phyloP scores from a whole-genome alignment of 2,329 filamentous ascomycete species.

The Trichoderma afroharzianum region DNA sequence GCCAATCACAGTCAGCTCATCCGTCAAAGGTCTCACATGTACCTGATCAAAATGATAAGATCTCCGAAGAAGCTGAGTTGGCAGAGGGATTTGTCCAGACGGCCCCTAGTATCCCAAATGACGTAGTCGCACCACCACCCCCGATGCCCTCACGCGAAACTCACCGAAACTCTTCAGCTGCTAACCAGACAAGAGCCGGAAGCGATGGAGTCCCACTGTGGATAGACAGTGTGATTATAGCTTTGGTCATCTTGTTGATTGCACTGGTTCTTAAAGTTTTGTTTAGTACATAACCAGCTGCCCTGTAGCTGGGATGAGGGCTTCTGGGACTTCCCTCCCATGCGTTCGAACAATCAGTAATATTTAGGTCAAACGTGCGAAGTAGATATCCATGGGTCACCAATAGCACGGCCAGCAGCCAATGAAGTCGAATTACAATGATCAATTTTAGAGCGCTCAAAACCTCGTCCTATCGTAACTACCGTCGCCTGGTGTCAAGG shows the following conservation, averaged over 20 bases:
- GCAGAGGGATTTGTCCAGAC: conserved; percentile 55
- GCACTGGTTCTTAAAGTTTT: conserved; percentile 64
- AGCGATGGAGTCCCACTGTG: conserved; percentile 55
- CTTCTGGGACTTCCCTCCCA: not conserved
- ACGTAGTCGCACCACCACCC: not conserved
- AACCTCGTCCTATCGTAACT: not conserved
- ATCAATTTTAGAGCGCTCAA: not conserved
- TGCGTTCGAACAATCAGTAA: not conserved
- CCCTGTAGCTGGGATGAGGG: not conserved
- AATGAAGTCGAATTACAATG: not conserved
- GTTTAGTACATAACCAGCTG: conserved; percentile 27
- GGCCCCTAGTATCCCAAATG: not conserved
- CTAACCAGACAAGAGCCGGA: not conserved
- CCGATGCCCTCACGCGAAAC: not conserved
- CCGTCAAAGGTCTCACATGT: not conserved
- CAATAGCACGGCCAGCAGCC: not conserved
- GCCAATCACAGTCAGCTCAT: not conserved
- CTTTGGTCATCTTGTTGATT: conserved; percentile 64
- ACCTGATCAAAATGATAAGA: conserved; percentile 29
- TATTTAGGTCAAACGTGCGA: not conserved
- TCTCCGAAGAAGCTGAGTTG: conserved; percentile 45
- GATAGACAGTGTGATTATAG: conserved; percentile 78
- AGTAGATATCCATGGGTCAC: not conserved
- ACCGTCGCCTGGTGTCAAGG: too few species aligned
- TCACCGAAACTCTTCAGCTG: not conserved